phyloP scores from a whole-genome alignment of 352 stramenopile genomes.

The Phytophthora pluvialis region DNA sequence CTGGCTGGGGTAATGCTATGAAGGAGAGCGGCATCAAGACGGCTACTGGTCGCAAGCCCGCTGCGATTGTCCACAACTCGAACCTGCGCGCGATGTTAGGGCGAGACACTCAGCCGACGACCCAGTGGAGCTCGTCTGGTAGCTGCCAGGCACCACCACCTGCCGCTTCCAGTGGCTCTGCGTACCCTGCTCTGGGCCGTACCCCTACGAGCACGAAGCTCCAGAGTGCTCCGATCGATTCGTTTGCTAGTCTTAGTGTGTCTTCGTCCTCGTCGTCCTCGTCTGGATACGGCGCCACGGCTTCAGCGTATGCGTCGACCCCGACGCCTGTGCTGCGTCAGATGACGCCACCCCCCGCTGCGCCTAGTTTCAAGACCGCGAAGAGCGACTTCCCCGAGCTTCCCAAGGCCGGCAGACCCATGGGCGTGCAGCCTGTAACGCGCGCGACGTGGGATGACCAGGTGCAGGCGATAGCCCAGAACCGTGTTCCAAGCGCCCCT shows the following conservation, averaged over 20 bases:
- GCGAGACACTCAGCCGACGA: constrained; percentile 43
- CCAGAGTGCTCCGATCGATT: constrained; percentile 56
- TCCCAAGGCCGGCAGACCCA: constrained; percentile 53
- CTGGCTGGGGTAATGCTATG: constrained; percentile 77
- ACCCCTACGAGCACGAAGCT: constrained; percentile 68
- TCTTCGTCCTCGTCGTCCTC: constrained; percentile 27
- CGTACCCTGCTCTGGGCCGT: constrained; percentile 28
- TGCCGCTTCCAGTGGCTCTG: constrained; percentile 21
- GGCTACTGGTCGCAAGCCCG: constrained; percentile 27
- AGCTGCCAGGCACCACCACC: constrained; percentile 54
- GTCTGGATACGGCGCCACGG: constrained; percentile 44
- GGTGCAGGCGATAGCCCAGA: constrained; percentile 74
- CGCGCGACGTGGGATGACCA: constrained; percentile 86
- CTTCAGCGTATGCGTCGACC: constrained; percentile 41
- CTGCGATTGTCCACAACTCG: constrained; percentile 71
- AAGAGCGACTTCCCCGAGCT: constrained; percentile 85
- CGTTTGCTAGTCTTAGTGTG: constrained; percentile 57
- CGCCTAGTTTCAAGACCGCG: constrained; percentile 44
- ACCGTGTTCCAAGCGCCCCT: constrained; percentile 35
- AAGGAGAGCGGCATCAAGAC: constrained; percentile 64
- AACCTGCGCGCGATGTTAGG: constrained; percentile 52
- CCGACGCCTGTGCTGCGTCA: constrained; percentile 38
- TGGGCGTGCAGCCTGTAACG: constrained; percentile 79
- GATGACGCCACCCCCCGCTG: constrained; percentile 26
- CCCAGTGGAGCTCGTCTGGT: constrained; percentile 57